phyloP scores from a whole-genome alignment of 805 yeast species.

The Kuraishia floccosa region DNA sequence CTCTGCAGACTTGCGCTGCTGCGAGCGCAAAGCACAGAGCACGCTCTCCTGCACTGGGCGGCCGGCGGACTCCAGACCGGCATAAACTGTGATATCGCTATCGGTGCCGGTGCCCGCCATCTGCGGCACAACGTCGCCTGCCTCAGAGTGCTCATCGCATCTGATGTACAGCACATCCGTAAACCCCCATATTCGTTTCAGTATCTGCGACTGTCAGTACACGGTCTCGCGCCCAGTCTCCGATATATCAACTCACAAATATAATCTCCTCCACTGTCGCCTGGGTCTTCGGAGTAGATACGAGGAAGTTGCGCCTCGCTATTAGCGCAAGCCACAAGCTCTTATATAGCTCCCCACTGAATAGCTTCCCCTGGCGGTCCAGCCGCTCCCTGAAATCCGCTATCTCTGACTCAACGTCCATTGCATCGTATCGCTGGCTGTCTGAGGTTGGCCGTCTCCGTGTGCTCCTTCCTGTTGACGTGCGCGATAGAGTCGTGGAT shows the following conservation, averaged over 20 bases:
- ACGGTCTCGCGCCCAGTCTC: no score
- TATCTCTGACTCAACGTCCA: neutral
- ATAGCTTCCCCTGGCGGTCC: slow-evolving; percentile 1
- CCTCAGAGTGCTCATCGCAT: no score
- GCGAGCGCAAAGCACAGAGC: neutral
- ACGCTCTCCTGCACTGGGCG: neutral
- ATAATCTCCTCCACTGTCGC: slow-evolving; percentile 9
- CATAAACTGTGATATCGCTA: neutral
- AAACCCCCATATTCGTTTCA: slow-evolving; percentile 7
- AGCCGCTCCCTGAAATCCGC: neutral
- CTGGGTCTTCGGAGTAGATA: slow-evolving; percentile 9
- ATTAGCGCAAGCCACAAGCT: slow-evolving; percentile 13
- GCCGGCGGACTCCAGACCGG: neutral
- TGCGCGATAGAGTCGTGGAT: no score
- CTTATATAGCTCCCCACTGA: slow-evolving; percentile 10
- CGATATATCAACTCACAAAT: neutral
- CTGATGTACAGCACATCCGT: neutral
- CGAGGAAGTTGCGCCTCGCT: slow-evolving; percentile 13
- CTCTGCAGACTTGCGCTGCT: neutral
- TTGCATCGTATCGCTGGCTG: no score
- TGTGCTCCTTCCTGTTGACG: no score
- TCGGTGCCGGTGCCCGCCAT: neutral
- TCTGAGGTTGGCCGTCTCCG: no score
- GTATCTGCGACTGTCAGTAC: no score
- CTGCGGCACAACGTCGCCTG: neutral